Conservation (phyloP, 441 rosid species). For the Raphanus hybrid region DNA sequence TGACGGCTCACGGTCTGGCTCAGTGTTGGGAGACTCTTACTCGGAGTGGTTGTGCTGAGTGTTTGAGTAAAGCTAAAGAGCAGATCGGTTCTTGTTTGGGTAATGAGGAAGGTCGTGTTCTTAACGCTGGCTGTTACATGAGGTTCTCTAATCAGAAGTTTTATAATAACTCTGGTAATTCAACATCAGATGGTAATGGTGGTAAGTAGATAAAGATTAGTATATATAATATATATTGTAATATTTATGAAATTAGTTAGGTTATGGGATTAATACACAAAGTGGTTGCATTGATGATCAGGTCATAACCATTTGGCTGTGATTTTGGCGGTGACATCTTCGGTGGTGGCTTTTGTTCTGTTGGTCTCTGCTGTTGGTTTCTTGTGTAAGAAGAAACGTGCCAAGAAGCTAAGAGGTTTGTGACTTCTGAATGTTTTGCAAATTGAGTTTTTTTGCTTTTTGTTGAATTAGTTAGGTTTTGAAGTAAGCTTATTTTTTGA, state of each 20-base stretch:
- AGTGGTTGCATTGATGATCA: constrained; percentile 27
- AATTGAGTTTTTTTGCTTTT: neutral
- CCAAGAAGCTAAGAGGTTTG: constrained; percentile 60
- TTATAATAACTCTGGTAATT: constrained; percentile 55
- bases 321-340: constrained; percentile 54
- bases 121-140: constrained; percentile 84
- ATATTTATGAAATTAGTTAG: neutral
- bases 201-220: constrained; percentile 45
- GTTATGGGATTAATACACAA: neutral
- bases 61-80: constrained; percentile 57
- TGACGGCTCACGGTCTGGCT: constrained; percentile 79
- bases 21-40: constrained; percentile 81
- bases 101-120: constrained; percentile 68
- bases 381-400: constrained; percentile 48
- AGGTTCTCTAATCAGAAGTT: constrained; percentile 69
- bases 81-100: constrained; percentile 57
- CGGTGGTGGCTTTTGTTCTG: constrained; percentile 56
- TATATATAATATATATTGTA: neutral
- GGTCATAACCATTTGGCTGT: constrained; percentile 53
- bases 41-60: constrained; percentile 55
- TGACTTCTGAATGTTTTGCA: constrained; percentile 1
- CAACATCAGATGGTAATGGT: constrained; percentile 35
- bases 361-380: constrained; percentile 46
- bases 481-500: neutral
- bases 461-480: neutral